Evolutionary conservation across 352 stramenopile genomes (phyloP).

Genomic region (Phytophthora citrophthora): DNA sequence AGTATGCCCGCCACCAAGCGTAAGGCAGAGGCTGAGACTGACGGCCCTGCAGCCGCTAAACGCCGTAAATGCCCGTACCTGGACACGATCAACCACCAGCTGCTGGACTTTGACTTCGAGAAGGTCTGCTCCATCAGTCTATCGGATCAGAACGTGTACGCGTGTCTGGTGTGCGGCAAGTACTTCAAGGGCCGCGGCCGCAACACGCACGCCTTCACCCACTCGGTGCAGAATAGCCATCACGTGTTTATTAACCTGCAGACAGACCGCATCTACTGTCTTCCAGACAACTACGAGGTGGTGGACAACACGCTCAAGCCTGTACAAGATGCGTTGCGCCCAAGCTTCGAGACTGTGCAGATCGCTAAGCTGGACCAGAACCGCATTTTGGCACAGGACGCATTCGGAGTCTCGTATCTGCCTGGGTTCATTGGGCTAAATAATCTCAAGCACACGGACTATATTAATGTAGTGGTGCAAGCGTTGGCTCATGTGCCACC

Average conservation of each 20-base stretch:
- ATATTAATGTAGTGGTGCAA: conserved; percentile 98
- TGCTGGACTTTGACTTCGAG: conserved; percentile 99
- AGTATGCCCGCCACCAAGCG: conserved; percentile 50
- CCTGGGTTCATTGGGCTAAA: conserved; percentile 98
- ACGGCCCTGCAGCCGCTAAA: conserved; percentile 39
- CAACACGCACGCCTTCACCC: conserved; percentile 96
- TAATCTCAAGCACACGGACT: conserved; percentile 98
- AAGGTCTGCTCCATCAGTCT: conserved; percentile 97
- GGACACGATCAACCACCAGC: conserved; percentile 97
- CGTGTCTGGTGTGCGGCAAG: conserved; percentile 98
- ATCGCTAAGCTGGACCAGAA: conserved; percentile 93
- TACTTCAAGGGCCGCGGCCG: conserved; percentile 96
- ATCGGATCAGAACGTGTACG: conserved; percentile 98
- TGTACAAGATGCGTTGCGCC: conserved; percentile 94
- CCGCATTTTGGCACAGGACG: conserved; percentile 92
- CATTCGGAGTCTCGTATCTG: conserved; percentile 97
- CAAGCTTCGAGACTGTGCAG: conserved; percentile 83
- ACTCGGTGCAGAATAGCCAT: conserved; percentile 96
- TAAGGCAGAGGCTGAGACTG: conserved; percentile 36
- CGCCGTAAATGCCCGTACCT: conserved; percentile 97
- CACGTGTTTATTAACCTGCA: conserved; percentile 98
- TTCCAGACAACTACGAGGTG: conserved; percentile 99
- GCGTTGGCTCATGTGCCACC: conserved; percentile 95
- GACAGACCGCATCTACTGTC: conserved; percentile 95
- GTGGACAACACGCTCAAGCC: conserved; percentile 95